phyloP scores from a whole-genome alignment of 1,284 basidiomycete genomes.

The Rhodotorula sp. region DNA sequence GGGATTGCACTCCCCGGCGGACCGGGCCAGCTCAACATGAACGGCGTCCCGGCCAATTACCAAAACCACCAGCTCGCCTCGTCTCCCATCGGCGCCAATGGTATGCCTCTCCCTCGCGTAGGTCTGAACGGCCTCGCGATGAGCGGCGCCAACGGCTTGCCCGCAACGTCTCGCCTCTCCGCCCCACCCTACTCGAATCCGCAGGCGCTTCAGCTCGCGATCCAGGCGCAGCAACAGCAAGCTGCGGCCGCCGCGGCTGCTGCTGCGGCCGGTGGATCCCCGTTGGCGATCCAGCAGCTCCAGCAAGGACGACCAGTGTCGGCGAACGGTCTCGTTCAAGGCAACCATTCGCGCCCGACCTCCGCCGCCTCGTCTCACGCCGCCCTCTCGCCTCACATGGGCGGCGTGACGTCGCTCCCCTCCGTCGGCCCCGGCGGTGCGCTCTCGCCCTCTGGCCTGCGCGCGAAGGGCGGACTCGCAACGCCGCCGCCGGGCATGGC shows the following conservation, averaged over 20 bases:
- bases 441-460: conserved; percentile 6
- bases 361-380: conserved; percentile 6
- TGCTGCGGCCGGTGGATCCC: conserved; percentile 5
- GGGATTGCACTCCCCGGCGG: background rate
- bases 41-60: conserved; percentile 7
- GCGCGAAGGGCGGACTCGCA: conserved; percentile 3
- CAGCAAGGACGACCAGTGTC: conserved; percentile 8
- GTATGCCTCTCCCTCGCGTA: conserved; percentile 7
- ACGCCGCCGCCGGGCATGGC: conserved; percentile 9
- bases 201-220: conserved; percentile 24
- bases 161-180: conserved; percentile 35
- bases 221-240: conserved; percentile 30
- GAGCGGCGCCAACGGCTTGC: conserved; percentile 32
- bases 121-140: background rate
- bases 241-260: conserved; percentile 10
- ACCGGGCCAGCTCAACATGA: conserved; percentile 7
- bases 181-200: conserved; percentile 30
- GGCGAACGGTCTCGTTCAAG: background rate
- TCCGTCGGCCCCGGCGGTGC: background rate
- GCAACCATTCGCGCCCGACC: conserved; percentile 15
- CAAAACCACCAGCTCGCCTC: background rate
- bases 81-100: conserved; percentile 16
- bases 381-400: conserved; percentile 17
- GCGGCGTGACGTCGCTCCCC: background rate
- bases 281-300: background rate